Base-by-base conservation (phyloP, 192 early-diverging fungal species). In the Diversispora epigaea region DNA sequence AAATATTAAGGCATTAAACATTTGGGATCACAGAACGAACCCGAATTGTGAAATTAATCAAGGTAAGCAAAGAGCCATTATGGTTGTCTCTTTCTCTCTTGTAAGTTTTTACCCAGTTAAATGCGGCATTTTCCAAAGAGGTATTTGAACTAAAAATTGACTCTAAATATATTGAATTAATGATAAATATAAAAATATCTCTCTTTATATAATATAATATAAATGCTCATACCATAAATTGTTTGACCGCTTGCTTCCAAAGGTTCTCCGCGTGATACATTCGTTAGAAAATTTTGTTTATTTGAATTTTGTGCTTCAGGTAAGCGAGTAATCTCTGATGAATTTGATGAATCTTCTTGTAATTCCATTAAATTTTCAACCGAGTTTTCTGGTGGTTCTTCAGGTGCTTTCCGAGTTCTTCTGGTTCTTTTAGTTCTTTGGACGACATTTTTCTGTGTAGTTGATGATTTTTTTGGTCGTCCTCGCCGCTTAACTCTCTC, bases 31-130 rank as follows among this genome's bases (percentile, higher is more conserved):
- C 8, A 56, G 54, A 76, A 75, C 80, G 76, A 75, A 88, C 86
- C 39, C 86, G 80, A 68, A 91, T 84, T 43, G 92, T 74, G 70
- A 95, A 91, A 78, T 93, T 94, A 19, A 95, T 81, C 22, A 98
- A 75, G 41, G 92, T 87, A 66, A 83, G 79, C 70, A 94, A 61
- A 17, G 92, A 91, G 6, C 60, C 77, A 11, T 82, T 80, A 25
- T 85, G 70, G 19, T 88, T 80, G 8, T 81, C 80, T 46, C 41
- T 46, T 55, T 84, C 77, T 50, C 14, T 14, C 14, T 50, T 50
- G 64, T 90, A 97, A 17, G 82, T 68, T 7, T 82, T 83, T 21
- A 93, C 82, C 94, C 94, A 96, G 66, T 92, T 92, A 10, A 79
- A 72, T 4, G 88, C 89, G 1, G 90, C 76, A 40, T 84, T 83